Evolutionary conservation across 2,329 filamentous ascomycete genomes (phyloP).

Genomic region (Aspergillus sp.): DNA sequence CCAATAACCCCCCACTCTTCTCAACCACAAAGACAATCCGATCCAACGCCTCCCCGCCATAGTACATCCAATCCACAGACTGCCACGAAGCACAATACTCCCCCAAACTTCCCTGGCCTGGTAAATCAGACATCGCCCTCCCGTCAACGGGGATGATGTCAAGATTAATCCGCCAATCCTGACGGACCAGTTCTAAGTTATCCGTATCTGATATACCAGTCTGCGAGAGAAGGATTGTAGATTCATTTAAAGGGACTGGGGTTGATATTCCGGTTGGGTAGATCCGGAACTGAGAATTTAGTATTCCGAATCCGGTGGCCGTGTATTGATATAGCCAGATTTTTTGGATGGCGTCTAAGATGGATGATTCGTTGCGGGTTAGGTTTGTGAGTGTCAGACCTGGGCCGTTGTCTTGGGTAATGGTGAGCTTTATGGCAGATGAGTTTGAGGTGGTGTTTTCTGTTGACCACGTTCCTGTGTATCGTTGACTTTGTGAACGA

Average conservation of each 20-base stretch:
- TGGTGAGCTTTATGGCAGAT: conserved; percentile 1
- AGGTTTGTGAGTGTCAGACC: conserved; percentile 12
- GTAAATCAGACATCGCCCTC: conserved; percentile 23
- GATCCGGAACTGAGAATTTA: conserved; percentile 10
- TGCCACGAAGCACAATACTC: conserved; percentile 28
- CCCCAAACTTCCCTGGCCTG: conserved; percentile 11
- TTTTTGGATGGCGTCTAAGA: conserved; percentile 8
- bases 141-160: conserved; percentile 12
- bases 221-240: not conserved
- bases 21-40: conserved; percentile 26
- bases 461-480: conserved; percentile 9
- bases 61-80: conserved; percentile 32
- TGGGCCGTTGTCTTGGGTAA: conserved; percentile 8
- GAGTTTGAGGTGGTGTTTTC: not conserved
- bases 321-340: conserved; percentile 6
- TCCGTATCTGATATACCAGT: not conserved
- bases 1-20: conserved; percentile 17
- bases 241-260: conserved; percentile 1
- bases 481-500: conserved; percentile 17
- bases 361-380: conserved; percentile 10
- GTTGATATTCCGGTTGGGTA: conserved; percentile 14
- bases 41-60: conserved; percentile 31
- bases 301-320: conserved; percentile 9
- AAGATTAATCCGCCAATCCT: conserved; percentile 17
- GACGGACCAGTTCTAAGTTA: conserved; percentile 7